Percentiles rank a stretch among this genome's conserved stretches.
These are phyloP conservation scores for Neopestalotiopsis sp. DNA, from an alignment of 2,329 filamentous ascomycete genomes.

Conservation along the genomic window DNA sequence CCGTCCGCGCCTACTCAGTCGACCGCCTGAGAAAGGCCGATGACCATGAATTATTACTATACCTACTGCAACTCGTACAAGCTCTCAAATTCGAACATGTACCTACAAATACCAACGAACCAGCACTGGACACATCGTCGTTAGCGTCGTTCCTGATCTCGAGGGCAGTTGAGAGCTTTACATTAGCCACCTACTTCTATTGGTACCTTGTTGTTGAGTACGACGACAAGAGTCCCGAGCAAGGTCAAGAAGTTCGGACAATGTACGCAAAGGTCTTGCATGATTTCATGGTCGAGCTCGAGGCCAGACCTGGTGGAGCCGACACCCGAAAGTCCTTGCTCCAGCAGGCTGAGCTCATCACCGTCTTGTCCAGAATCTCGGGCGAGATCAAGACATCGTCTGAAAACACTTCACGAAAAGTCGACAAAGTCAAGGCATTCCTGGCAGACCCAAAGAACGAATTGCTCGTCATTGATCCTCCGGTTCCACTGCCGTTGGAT, in stretches of 20 bases:
- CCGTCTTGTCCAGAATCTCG: conserved; percentile 85
- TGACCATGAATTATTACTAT: conserved; percentile 88
- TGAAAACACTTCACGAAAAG: conserved; percentile 79
- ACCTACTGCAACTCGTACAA: conserved; percentile 92
- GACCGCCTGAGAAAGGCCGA: conserved; percentile 90
- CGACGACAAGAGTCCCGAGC: conserved; percentile 80
- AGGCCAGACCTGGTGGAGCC: conserved; percentile 71
- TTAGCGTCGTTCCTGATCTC: conserved; percentile 88
- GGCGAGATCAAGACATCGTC: conserved; percentile 84
- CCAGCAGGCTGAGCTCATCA: conserved; percentile 88
- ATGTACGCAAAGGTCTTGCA: conserved; percentile 94
- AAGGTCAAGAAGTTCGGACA: conserved; percentile 76
- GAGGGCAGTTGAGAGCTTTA: conserved; percentile 85
- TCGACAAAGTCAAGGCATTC: conserved; percentile 83
- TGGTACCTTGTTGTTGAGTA: conserved; percentile 99
- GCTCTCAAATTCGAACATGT: conserved; percentile 93
- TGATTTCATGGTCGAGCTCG: conserved; percentile 91
- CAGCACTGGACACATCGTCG: conserved; percentile 73
- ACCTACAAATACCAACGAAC: conserved; percentile 63
- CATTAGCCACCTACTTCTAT: conserved; percentile 91
- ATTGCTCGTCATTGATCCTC: conserved; percentile 80
- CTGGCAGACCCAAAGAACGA: conserved; percentile 91
- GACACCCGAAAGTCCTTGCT: conserved; percentile 78
- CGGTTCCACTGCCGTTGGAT: conserved; percentile 86
- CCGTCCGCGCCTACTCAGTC: conserved; percentile 91